Percentiles rank a stretch among this genome's conserved stretches.
phyloP scores from a whole-genome alignment of 148 eudicot genomes.

The Rhododendron kiyosumense region DNA sequence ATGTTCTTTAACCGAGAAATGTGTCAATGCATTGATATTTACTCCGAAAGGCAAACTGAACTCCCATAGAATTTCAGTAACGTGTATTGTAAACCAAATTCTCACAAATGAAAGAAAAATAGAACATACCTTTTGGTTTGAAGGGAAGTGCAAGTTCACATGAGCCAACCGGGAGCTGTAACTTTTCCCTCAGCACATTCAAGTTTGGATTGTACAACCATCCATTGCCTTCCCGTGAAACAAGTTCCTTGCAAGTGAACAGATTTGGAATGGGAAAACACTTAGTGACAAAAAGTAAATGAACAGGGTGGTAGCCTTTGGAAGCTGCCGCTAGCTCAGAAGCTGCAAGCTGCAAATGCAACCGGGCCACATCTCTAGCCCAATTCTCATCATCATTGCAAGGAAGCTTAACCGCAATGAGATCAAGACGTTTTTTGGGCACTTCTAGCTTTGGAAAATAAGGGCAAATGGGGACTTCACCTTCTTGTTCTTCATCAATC shows the following conservation, averaged over 20 bases:
- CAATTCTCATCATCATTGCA: constrained; percentile 49
- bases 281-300: constrained; percentile 53
- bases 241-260: constrained; percentile 67
- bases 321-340: constrained; percentile 54
- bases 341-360: constrained; percentile 78
- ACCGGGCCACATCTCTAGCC: constrained; percentile 73
- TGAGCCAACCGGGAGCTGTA: constrained; percentile 80
- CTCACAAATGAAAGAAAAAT: not conserved
- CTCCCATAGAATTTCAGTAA: not conserved
- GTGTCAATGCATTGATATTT: not conserved
- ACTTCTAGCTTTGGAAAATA: constrained; percentile 50
- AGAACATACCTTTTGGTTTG: constrained; percentile 40
- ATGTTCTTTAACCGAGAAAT: constrained; percentile 21
- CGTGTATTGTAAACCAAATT: not conserved
- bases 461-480: constrained; percentile 62
- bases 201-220: constrained; percentile 76
- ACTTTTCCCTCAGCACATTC: constrained; percentile 50
- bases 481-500: constrained; percentile 96
- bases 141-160: constrained; percentile 86
- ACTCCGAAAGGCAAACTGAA: not conserved
- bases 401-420: constrained; percentile 75
- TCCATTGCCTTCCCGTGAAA: constrained; percentile 41
- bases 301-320: constrained; percentile 50
- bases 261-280: constrained; percentile 74
- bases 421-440: constrained; percentile 55